These are phyloP conservation scores for Cupressus sempervirens DNA, from an alignment of 75 land plant genomes.

Conservation along the genomic window DNA sequence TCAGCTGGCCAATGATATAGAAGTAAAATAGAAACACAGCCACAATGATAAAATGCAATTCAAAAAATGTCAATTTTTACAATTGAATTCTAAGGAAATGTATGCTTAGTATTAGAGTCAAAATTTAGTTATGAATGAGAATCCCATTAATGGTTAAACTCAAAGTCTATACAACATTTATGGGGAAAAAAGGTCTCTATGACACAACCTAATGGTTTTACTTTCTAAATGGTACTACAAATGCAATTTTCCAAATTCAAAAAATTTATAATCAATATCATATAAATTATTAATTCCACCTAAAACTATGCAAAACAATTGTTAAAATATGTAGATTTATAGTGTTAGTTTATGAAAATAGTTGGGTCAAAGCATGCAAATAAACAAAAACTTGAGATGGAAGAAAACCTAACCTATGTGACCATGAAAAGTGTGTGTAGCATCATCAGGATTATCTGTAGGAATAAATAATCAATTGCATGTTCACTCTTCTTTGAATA, in stretches of 20 bases:
- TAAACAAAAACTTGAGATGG: background rate
- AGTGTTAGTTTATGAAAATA: background rate
- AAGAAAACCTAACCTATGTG: slow-evolving; percentile 2
- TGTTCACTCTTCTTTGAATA: background rate
- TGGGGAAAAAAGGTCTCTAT: background rate
- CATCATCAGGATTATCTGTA: background rate
- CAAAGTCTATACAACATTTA: background rate
- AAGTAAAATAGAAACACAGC: background rate
- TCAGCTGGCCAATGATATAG: background rate
- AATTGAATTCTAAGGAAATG: background rate
- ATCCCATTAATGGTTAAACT: background rate
- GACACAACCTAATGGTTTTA: background rate
- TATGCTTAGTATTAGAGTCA: background rate
- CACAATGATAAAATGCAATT: background rate
- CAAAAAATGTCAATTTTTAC: background rate
- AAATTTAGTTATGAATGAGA: background rate
- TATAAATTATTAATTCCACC: background rate
- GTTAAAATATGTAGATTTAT: background rate
- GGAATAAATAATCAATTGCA: background rate
- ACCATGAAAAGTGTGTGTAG: slow-evolving; percentile 8
- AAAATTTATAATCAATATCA: background rate
- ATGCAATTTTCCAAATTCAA: background rate
- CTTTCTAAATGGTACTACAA: background rate
- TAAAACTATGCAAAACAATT: background rate
- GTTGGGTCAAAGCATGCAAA: background rate